phyloP scores from a whole-genome alignment of 306 rosid genomes.

The Cucurbita argyrosperma region DNA sequence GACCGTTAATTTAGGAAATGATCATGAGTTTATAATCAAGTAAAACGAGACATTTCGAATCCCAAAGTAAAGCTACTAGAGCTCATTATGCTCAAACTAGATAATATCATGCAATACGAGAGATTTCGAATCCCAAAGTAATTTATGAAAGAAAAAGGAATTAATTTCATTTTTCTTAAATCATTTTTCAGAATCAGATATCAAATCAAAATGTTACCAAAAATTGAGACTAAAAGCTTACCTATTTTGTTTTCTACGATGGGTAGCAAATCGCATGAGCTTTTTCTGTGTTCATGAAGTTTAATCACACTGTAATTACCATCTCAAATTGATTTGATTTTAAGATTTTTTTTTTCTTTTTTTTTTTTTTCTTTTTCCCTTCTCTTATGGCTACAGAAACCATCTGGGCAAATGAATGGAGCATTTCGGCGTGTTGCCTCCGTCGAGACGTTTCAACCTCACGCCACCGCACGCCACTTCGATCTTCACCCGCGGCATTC shows the following conservation, averaged over 20 bases:
- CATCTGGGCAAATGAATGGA: conserved; percentile 34
- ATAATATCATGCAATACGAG: no score
- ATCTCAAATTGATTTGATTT: background rate
- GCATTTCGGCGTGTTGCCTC: conserved; percentile 45
- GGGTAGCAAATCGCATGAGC: background rate
- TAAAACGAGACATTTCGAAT: no score
- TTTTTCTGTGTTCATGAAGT: background rate
- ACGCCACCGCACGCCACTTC: conserved; percentile 35
- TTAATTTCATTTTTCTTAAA: no score
- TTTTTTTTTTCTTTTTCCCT: background rate
- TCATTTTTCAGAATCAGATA: background rate
- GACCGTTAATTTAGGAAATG: no score
- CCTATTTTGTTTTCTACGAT: background rate
- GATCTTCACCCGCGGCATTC: conserved; percentile 20
- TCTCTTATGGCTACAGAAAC: conserved; percentile 15
- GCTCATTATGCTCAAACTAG: no score
- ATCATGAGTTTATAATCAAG: no score
- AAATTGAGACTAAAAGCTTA: background rate
- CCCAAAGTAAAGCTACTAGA: no score
- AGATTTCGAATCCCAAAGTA: no score
- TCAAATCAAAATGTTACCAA: background rate
- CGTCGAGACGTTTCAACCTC: conserved; percentile 29
- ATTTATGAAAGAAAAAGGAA: no score
- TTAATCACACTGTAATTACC: background rate
- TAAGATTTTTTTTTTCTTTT: background rate